Evolutionary conservation across 139 green algal genomes (phyloP).

Genomic region (Limnomonas spitsbergensis): DNA sequence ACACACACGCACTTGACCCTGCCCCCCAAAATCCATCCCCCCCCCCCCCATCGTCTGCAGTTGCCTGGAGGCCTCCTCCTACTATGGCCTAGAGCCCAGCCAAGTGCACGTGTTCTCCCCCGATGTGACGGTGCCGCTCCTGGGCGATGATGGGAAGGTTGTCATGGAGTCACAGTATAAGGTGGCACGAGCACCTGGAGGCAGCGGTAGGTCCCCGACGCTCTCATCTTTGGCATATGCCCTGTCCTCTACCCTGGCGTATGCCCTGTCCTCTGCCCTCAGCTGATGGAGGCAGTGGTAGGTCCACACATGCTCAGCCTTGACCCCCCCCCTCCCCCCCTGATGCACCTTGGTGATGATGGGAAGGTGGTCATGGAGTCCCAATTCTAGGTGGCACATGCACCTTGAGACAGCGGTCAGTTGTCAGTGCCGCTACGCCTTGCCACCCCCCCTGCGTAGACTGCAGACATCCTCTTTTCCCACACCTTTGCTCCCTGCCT

Average conservation of each 20-base stretch:
- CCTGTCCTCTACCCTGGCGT: neutral
- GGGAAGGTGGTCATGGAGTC: no score
- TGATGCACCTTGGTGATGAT: no score
- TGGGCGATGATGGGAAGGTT: constrained; percentile 28
- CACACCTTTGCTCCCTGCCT: no score
- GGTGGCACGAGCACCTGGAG: constrained; percentile 14
- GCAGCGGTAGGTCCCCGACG: constrained; percentile 20
- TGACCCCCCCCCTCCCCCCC: neutral
- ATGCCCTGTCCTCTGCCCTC: neutral
- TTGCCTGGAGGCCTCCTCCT: constrained; percentile 20
- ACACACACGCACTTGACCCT: no score
- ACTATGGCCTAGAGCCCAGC: constrained; percentile 31
- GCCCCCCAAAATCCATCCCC: no score
- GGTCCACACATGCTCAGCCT: neutral
- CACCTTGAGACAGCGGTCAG: no score
- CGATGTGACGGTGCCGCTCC: neutral
- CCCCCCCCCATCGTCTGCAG: no score
- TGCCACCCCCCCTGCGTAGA: no score
- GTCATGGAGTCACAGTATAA: constrained; percentile 22
- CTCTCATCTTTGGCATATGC: neutral
- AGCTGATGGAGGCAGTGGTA: no score
- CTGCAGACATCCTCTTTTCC: no score
- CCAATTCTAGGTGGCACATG: no score
- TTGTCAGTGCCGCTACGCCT: no score
- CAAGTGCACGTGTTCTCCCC: constrained; percentile 17